Evolutionary conservation across 1,139 yeast genomes (phyloP), one percentile per base, ranked within the genome.

Genomic region (Zygosaccharomyces pseudobailii): DNA sequence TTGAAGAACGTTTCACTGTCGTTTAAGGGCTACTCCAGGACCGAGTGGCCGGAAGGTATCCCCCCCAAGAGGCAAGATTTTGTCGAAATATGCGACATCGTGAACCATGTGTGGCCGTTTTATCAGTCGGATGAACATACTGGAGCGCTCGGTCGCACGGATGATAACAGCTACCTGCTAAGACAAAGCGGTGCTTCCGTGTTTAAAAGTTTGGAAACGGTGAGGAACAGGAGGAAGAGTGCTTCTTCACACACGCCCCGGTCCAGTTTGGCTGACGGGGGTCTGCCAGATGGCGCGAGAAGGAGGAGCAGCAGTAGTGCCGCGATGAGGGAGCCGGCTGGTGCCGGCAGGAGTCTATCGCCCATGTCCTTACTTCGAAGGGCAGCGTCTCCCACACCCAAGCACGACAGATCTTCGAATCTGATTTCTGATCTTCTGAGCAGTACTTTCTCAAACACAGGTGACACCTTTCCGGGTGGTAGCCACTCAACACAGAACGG

Each of bases 21-120:
- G 2, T 84, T 92, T 62, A 76, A 78, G 52, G 98, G 97, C 1
- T 65, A 69, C 1, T 79, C 87, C 38, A 73, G 87, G 53, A 92
- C 98, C 0, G 97, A 92, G 55, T 92, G 98, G 97, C 98, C 97
- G 3, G 98, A 94, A 61, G 98, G 97, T 1, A 89, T 90, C 24
- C 98, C 98, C 0, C 97, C 97, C 0, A 87, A 86, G 62, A 80
- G 81, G 58, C 72, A 73, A 23, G 84, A 80, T 22, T 82, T 79
- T 52, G 65, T 67, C 25, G 98, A 92, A 60, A 65, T 75, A 23
- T 79, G 77, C 53, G 86, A 80, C 49, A 65, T 90, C 10, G 75
- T 87, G 31, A 77, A 79, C 47, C 97, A 92, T 62, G 82, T 87
- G 4, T 92, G 98, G 98, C 95, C 96, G 1, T 89, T 92, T 64